A percentile compares a stretch with the other conserved stretches of the same genome.
These are phyloP conservation scores for Cucurbitaria berberidis DNA, from an alignment of 2,329 filamentous ascomycete species.

Conservation along the genomic window DNA sequence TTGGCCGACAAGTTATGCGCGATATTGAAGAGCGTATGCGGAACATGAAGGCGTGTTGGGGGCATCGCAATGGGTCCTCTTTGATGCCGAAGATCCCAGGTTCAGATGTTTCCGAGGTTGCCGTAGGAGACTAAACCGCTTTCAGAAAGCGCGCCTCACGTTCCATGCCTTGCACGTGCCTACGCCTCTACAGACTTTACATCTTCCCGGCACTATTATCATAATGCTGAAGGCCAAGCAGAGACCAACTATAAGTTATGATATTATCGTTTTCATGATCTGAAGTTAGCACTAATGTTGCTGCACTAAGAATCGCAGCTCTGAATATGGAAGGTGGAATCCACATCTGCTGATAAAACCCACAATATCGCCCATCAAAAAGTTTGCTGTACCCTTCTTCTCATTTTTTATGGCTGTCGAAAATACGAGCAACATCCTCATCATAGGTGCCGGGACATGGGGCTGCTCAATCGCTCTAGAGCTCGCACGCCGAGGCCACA, in stretches of 20 bases:
- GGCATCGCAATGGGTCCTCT: slow-evolving; percentile 2
- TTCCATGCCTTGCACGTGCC: not conserved
- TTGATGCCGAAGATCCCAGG: no score
- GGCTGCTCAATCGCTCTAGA: slow-evolving; percentile 58
- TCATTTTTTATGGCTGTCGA: not conserved
- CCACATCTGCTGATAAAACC: not conserved
- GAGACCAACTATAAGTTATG: no score
- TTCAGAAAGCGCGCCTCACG: slow-evolving; percentile 7
- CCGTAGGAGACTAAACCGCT: slow-evolving; percentile 9
- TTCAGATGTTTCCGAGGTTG: no score
- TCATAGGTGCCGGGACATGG: slow-evolving; percentile 59
- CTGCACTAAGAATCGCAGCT: no score
- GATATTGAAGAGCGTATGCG: slow-evolving; percentile 19
- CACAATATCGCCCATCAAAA: slow-evolving; percentile 1
- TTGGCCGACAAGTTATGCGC: slow-evolving; percentile 10
- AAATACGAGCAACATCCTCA: slow-evolving; percentile 39
- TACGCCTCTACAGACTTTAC: no score
- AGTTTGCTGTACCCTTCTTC: not conserved
- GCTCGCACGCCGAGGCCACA: slow-evolving; percentile 56
- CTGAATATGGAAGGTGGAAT: no score
- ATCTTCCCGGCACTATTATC: no score
- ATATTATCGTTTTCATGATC: no score
- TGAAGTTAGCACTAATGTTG: no score
- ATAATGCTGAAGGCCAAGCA: not conserved
- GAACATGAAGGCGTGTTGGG: slow-evolving; percentile 21